Base-by-base conservation (phyloP, 306 rosid genomes). In the Quercus aquifolioides region DNA sequence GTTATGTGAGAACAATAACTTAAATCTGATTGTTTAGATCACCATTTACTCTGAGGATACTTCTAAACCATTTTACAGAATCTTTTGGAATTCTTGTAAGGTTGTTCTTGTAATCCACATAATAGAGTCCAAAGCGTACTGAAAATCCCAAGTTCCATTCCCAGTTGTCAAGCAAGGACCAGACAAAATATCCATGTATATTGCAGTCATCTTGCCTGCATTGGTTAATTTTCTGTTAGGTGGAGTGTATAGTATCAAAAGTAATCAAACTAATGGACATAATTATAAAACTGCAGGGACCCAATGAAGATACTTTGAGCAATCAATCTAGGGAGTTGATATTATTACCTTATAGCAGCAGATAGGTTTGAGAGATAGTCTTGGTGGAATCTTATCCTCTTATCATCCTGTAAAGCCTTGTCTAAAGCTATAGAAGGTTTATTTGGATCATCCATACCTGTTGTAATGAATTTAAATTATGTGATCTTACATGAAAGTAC, bases 81-180 rank as follows among this genome's bases (percentile, higher is more conserved):
- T 82, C 77, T 87, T 94, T 94, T 19, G 97, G 97, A 82, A 92
- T 88, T 84, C 97, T 88, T 14, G 97, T 92, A 28, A 94, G 99
- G 71, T 94, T 94, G 60, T 87, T 90, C 83, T 82, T 88, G 88
- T 86, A 94, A 81, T 92, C 97, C 30, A 92, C 97, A 59, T 87
- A 94, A 82, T 91, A 94, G 52, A 94, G 97, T 10, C 97, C 99
- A 57, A 94, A 94, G 5, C 97, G 87, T n/a, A 88, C 94, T 7
- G 91, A 90, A 60, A 87, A 94, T 33, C 99, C 99, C 88, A 84
- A 18, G 84, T 94, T 94, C 97, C 99, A 94, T 76, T 94, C 95
- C 99, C 99, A 94, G 77, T 92, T 94, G 81, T 94, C 99, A 38
- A 94, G 97, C 84, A 94, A 84, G 30, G 98, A 92, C 98, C 98